These are phyloP conservation scores for Acacia melanoxylon DNA, from an alignment of 306 rosid genomes.

Conservation along the genomic window DNA sequence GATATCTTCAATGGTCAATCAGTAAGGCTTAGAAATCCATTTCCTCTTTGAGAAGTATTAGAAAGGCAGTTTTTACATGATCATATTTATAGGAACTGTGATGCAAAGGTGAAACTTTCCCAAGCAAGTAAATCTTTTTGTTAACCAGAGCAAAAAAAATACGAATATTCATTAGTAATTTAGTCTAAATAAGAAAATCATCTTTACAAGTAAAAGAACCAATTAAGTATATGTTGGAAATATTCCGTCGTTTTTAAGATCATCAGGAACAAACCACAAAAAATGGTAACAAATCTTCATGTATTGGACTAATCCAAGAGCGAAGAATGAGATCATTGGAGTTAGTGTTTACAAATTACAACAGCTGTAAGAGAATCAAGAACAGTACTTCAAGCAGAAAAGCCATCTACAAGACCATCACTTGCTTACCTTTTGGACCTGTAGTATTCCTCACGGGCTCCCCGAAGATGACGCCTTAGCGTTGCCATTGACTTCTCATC, in stretches of 20 bases:
- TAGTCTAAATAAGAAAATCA: neutral
- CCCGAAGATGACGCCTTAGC: conserved; percentile 89
- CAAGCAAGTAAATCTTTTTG: neutral
- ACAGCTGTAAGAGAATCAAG: conserved; percentile 17
- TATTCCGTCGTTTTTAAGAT: neutral
- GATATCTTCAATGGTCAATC: conserved; percentile 2
- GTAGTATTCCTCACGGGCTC: conserved; percentile 88
- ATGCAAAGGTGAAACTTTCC: conserved; percentile 12
- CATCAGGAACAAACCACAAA: neutral
- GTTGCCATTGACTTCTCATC: conserved; percentile 99
- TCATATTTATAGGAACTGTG: conserved; percentile 16
- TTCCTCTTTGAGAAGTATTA: neutral
- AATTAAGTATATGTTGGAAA: neutral
- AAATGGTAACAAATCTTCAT: neutral
- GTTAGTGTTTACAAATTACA: neutral
- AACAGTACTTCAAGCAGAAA: conserved; percentile 5
- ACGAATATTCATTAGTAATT: conserved; percentile 5
- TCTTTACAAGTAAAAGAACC: neutral
- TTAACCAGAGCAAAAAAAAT: neutral
- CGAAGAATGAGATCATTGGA: conserved; percentile 23
- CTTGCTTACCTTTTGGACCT: conserved; percentile 82
- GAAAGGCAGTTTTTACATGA: neutral
- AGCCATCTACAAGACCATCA: conserved; percentile 27
- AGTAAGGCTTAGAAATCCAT: conserved; percentile 25
- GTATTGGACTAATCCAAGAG: conserved; percentile 18